A percentile compares a stretch with the other conserved stretches of the same genome.
These are phyloP conservation scores for Leishmania martiniquensis DNA, from an alignment of 208 protist species.

Conservation along the genomic window DNA sequence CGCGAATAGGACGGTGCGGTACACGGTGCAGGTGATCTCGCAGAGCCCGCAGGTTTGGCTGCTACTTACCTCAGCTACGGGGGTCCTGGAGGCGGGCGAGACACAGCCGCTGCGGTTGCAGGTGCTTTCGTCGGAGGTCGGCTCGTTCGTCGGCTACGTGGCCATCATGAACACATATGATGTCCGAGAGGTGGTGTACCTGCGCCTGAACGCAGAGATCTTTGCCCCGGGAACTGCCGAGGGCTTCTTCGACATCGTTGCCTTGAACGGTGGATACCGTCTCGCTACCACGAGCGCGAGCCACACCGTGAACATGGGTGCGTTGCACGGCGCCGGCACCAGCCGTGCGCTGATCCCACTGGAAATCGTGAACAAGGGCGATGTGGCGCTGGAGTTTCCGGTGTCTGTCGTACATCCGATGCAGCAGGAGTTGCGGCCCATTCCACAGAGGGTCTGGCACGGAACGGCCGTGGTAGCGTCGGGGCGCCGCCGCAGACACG, in stretches of 20 bases:
- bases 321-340: constrained; percentile 72
- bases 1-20: constrained; percentile 55
- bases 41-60: constrained; percentile 87
- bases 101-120: constrained; percentile 76
- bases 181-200: constrained; percentile 69
- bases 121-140: constrained; percentile 73
- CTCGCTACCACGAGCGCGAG: constrained; percentile 46
- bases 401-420: constrained; percentile 86
- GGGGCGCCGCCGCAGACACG: neutral
- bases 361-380: constrained; percentile 78
- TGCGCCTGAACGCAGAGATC: constrained; percentile 79
- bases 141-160: constrained; percentile 82
- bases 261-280: constrained; percentile 51
- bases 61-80: constrained; percentile 48
- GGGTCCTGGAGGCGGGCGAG: constrained; percentile 60
- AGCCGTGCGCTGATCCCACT: constrained; percentile 62
- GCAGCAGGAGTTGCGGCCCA: constrained; percentile 70
- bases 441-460: constrained; percentile 28
- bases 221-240: constrained; percentile 72
- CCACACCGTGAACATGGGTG: constrained; percentile 59
- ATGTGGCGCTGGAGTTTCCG: constrained; percentile 82
- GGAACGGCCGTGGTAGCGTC: constrained; percentile 12
- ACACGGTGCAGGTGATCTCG: constrained; percentile 65
- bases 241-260: constrained; percentile 78
- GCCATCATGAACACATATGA: constrained; percentile 66